Base-by-base conservation (phyloP, 345 rosid genomes). In the Laguncularia racemosa region DNA sequence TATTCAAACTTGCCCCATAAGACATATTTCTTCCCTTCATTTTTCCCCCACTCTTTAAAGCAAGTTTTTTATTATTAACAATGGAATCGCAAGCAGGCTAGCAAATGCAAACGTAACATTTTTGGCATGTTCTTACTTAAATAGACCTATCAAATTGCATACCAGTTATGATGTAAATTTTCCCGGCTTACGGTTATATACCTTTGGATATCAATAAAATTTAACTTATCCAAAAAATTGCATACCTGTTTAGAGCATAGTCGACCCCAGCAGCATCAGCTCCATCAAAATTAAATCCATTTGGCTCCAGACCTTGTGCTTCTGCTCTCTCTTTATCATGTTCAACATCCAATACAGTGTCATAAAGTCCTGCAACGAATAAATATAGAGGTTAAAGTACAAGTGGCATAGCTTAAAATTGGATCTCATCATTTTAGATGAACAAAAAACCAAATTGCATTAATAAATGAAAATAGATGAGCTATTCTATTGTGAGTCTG, bases 291-390 rank as follows among this genome's bases (percentile, higher is more conserved):
- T 38, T 86, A 58, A 83, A 92, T 58, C 96, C 98, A 62, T 92
- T 92, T n/a, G 98, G 82, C 67, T 92, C 98, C 45, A 84, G 75
- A 49, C 84, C 91, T 70, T 81, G 84, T 48, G 83, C 84, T 72
- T 78, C 53, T 20, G 98, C 95, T 70, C 95, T 83, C 47, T 76
- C 93, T 77, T 89, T 81, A 60, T 89, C 96, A 23, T 88, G 76
- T 66, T 86, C 98, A 10, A 92, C 93, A 54, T 92, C 98, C 71
- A 89, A 89, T 40, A 92, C 98, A 0, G 96, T 86, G 67, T 92
- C 98, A 14, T 70, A 83, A 46, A 92, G 96, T 57, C 96, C 96
- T 92, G 59, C 26, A 65, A 55, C 13, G 33, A 44, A 70, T 7
- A 64, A 71, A 62, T 6, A 68, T 40, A 18, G 46, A 51, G 16